Conservation (phyloP, 2,329 filamentous ascomycete genomes). For the Zasmidium cellare region DNA sequence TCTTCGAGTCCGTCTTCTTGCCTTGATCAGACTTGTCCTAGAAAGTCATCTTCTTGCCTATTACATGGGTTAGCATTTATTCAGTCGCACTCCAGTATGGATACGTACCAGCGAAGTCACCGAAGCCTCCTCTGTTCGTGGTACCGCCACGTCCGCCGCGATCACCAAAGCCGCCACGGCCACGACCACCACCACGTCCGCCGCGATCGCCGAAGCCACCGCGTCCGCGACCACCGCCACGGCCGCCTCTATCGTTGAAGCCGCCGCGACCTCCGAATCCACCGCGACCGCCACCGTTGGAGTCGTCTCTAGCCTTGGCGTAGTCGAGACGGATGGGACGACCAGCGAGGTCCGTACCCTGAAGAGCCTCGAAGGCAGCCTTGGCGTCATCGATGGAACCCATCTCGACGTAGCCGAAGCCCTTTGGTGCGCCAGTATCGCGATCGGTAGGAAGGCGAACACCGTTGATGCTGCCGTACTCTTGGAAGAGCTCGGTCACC, state of each 20-base stretch:
- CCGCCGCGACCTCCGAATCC: constrained; percentile 47
- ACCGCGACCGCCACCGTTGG: constrained; percentile 43
- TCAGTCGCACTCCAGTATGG: not conserved
- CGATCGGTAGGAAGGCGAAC: constrained; percentile 87
- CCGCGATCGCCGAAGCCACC: constrained; percentile 41
- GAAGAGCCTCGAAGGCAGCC: constrained; percentile 67
- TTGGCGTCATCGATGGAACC: constrained; percentile 79
- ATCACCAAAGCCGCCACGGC: constrained; percentile 43
- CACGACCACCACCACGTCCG: constrained; percentile 36
- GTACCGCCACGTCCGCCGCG: constrained; percentile 50
- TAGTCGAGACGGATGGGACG: constrained; percentile 82
- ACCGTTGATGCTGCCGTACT: constrained; percentile 69
- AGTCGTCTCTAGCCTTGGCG: constrained; percentile 54
- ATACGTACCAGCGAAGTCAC: constrained; percentile 69
- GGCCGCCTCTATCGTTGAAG: constrained; percentile 38
- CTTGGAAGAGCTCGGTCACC: constrained; percentile 72
- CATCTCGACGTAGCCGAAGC: constrained; percentile 90
- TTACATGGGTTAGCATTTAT: not conserved
- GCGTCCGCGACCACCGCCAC: constrained; percentile 40
- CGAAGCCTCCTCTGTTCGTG: constrained; percentile 57
- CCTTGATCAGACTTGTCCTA: not conserved
- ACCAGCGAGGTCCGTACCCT: constrained; percentile 69
- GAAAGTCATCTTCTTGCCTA: constrained; percentile 74
- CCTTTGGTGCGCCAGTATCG: constrained; percentile 82
- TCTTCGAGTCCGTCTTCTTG: not conserved